Evolutionary conservation across 345 rosid species (phyloP).

Genomic region (Ceriops tagal): DNA sequence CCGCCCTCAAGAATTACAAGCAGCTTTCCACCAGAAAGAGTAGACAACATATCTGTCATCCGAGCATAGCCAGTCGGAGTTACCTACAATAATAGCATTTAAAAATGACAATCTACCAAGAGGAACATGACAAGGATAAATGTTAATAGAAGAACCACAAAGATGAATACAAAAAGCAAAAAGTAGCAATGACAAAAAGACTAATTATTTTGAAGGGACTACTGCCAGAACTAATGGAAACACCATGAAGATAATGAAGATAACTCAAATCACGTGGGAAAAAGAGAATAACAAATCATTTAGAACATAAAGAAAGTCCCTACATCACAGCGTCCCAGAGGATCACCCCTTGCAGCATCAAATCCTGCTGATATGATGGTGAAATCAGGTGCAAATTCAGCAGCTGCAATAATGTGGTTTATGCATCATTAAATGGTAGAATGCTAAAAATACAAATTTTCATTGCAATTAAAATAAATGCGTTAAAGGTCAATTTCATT

Average conservation of each 20-base stretch:
- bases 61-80: constrained; percentile 87
- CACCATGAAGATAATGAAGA: not conserved
- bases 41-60: constrained; percentile 73
- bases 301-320: constrained; percentile 23
- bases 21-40: constrained; percentile 71
- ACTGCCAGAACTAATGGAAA: not conserved
- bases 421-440: constrained; percentile 7
- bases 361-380: constrained; percentile 95
- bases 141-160: not conserved
- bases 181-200: not conserved
- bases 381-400: constrained; percentile 85
- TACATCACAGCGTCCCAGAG: constrained; percentile 95
- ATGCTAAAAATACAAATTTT: not conserved
- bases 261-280: not conserved
- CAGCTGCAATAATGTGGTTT: constrained; percentile 51
- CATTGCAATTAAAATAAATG: too few relatives aligned
- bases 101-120: not conserved
- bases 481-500: too few relatives aligned
- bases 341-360: constrained; percentile 99
- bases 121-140: not conserved
- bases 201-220: not conserved
- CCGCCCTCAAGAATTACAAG: constrained; percentile 98
- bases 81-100: constrained; percentile 38
- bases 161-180: not conserved
- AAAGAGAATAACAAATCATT: not conserved